Evolutionary conservation across 2,329 filamentous ascomycete species (phyloP), one percentile per base, ranked within the genome.

Genomic region (Diaporthe helianthi): DNA sequence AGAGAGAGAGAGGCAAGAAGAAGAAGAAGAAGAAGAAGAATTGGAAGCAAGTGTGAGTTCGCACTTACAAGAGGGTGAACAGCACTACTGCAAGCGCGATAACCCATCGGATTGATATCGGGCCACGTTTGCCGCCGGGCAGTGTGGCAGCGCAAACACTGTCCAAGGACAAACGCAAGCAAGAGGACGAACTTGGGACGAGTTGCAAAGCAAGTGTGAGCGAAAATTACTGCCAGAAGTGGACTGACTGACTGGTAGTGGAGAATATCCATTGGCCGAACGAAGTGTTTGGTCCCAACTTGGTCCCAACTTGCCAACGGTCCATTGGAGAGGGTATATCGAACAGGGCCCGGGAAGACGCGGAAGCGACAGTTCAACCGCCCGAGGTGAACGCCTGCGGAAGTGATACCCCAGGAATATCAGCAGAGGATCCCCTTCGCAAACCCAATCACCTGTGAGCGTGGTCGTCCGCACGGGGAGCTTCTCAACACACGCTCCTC

Each of bases 401-500:
- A 10, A 24, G n/a, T 22, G 44, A 4, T 10, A 13, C 3, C 7
- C n/a, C n/a, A 5, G 44, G 10, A 22, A 22, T 24, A 47, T 17
- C 44, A n/a, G 15, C 22, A n/a, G 54, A 19, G 36, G 19, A 46
- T 41, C 7, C 6, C 31, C n/a, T 10, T 31, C 22, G 38, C 22
- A 33, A 24, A 22, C n/a, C 17, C n/a, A 4, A 38, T 8, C n/a
- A 38, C 22, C 31, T 9, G n/a, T 9, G 17, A 22, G 13, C 19
- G 29, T 24, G 31, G 31, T 3, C 4, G 6, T 4, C 29, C 12
- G 22, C 19, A 33, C 29, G 60, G 41, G 9, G 31, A 36, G 12
- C 33, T 15, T 29, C 67, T 49, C 41, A 71, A 51, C 55, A 69
- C 49, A 36, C 51, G 44, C 22, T 29, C 38, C 26, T 54, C 52